Evolutionary conservation across 75 land plant species (phyloP).

Genomic region (Picea sitchensis): DNA sequence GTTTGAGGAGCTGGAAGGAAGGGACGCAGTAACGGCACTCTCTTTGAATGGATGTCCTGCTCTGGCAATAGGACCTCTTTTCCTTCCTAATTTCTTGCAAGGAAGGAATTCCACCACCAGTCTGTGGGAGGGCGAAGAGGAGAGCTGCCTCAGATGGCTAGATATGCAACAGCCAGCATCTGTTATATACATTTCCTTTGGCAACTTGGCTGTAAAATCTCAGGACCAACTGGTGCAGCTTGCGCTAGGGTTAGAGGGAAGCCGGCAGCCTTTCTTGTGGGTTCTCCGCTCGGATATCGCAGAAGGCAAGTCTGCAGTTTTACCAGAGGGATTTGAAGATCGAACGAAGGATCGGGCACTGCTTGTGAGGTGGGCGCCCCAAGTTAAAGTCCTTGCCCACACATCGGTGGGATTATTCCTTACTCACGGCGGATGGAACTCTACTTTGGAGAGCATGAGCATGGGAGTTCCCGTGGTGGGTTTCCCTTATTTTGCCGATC

Average conservation of each 20-base stretch:
- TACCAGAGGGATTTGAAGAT: background rate
- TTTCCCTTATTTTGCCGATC: no score
- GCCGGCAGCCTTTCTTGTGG: constrained; percentile 52
- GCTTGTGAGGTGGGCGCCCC: background rate
- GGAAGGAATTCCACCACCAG: background rate
- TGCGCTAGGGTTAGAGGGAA: constrained; percentile 47
- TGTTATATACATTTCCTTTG: constrained; percentile 64
- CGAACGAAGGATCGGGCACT: background rate
- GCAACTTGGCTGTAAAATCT: constrained; percentile 25
- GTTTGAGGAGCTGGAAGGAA: constrained; percentile 6
- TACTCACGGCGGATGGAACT: no score
- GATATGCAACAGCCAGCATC: constrained; percentile 35
- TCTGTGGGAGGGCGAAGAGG: background rate
- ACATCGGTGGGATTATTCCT: no score
- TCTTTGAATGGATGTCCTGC: background rate
- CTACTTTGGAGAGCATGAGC: no score
- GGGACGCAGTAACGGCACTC: background rate
- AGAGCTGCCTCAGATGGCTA: constrained; percentile 40
- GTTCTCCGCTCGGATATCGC: constrained; percentile 23
- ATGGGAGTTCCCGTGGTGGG: no score
- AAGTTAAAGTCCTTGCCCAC: background rate
- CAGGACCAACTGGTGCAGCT: constrained; percentile 42
- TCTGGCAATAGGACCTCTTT: background rate
- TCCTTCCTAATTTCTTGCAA: background rate
- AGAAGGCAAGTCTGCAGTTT: background rate